Evolutionary conservation across 2,329 filamentous ascomycete genomes (phyloP).

Genomic region (Escovopsis sp.): DNA sequence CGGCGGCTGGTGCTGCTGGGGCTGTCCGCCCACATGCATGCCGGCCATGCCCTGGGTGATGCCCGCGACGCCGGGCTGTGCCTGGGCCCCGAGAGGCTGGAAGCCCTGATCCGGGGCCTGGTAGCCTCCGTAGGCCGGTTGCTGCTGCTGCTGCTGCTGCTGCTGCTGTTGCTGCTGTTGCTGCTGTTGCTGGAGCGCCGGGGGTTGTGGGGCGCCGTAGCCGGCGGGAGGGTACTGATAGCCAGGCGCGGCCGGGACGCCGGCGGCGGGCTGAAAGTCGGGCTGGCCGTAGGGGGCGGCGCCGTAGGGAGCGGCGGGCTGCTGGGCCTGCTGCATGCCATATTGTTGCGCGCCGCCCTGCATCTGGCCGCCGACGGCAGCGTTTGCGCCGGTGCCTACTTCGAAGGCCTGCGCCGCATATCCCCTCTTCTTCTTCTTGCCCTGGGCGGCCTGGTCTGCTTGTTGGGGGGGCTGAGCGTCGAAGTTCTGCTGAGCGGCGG

Average conservation of each 20-base stretch:
- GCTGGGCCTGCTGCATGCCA: slow-evolving; percentile 29
- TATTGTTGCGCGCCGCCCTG: slow-evolving; percentile 27
- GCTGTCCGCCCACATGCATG: slow-evolving; percentile 55
- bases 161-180: too few species aligned
- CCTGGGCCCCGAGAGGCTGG: slow-evolving; percentile 31
- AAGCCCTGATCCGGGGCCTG: slow-evolving; percentile 48
- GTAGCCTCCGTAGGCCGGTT: slow-evolving; percentile 24
- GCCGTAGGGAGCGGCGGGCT: slow-evolving; percentile 35
- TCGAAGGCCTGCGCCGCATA: slow-evolving; percentile 94
- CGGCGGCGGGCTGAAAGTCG: slow-evolving; percentile 25
- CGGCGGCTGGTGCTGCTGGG: slow-evolving; percentile 20
- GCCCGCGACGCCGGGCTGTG: slow-evolving; percentile 43
- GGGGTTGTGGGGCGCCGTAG: slow-evolving; percentile 27
- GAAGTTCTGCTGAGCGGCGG: slow-evolving; percentile 23
- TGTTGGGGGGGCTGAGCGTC: slow-evolving; percentile 21
- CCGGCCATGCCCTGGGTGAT: slow-evolving; percentile 76
- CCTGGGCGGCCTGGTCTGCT: slow-evolving; percentile 26
- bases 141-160: slow-evolving; percentile 19
- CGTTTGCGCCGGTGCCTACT: slow-evolving; percentile 78
- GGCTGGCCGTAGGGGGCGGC: slow-evolving; percentile 37
- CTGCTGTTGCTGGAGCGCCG: too few species aligned
- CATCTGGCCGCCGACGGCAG: slow-evolving; percentile 35
- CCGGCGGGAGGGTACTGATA: slow-evolving; percentile 28
- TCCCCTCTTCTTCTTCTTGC: slow-evolving; percentile 79
- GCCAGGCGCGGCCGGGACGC: slow-evolving; percentile 18